Base-by-base conservation (phyloP, 73 alveolate species). In the Paramecium bursaria region DNA sequence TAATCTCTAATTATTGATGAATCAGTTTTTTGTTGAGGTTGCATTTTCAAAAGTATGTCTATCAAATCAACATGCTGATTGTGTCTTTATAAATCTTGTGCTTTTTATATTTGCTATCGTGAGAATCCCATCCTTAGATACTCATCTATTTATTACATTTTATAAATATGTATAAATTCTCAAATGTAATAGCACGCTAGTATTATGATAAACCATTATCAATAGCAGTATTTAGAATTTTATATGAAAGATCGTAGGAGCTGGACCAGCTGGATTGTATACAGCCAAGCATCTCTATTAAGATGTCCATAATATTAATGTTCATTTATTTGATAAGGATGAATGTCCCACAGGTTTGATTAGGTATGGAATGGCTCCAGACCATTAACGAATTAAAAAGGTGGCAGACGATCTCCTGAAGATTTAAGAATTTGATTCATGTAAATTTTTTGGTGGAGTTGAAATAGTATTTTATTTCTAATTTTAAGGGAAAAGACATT, bases 241-340 rank as follows among this genome's bases (percentile, higher is more conserved):
- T 0, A n/a, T 17, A 15, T 15, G n/a, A 21, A 3, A 75, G 88
- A 53, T 93, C 2, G 95, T 93, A 7, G 98, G 98, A 30, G 48
- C 90, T 75, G 98, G 98, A 4, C 98, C 98, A 29, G 98, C 96
- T 42, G 98, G 96, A n/a, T 88, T 93, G 49, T 93, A 91, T 74
- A 67, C 92, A 19, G 94, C 95, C 10, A 93, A 92, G 53, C 57
- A 76, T 44, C 26, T 93, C 1, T 55, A 89, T 6, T 73, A 73
- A 21, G 55, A 55, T 50, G 50, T 85, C 25, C 86, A 57, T 9
- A 80, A 93, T 42, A 85, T 92, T 30, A 52, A 88, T 74, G 92
- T 93, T n/a, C 94, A 93, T 74, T 74, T 93, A n/a, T 88, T 89
- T 60, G 98, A 93, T 42, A 75, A 86, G 14, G 74, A 57, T 14